Conservation (phyloP, 2,329 filamentous ascomycete genomes). For the Samsoniella hepiali region DNA sequence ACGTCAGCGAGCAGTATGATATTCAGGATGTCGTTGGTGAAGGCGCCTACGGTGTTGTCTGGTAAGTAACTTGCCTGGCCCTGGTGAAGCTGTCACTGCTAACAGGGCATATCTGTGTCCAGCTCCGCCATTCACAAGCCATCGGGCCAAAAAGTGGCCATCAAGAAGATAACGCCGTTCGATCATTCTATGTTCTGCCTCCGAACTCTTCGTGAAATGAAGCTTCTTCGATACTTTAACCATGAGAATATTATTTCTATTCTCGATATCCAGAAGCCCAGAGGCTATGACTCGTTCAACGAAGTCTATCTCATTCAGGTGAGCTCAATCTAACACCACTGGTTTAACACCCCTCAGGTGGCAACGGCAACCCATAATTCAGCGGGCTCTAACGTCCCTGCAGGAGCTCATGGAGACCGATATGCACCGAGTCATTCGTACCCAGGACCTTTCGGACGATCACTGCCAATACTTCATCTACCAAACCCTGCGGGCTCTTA, state of each 20-base stretch:
- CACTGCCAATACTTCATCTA: conserved; percentile 99
- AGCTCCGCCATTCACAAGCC: conserved; percentile 98
- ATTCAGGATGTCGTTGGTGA: conserved; percentile 99
- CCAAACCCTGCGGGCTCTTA: conserved; percentile 93
- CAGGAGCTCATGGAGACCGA: conserved; percentile 99
- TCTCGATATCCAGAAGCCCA: conserved; percentile 96
- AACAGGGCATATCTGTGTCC: conserved; percentile 15
- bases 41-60: conserved; percentile 97
- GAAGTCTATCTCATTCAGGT: conserved; percentile 99
- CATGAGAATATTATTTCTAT: conserved; percentile 99
- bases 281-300: conserved; percentile 92
- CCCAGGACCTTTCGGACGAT: conserved; percentile 96
- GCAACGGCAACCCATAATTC: neutral
- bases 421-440: conserved; percentile 98
- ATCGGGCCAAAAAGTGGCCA: conserved; percentile 95
- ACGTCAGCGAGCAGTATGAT: conserved; percentile 98
- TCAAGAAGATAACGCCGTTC: conserved; percentile 99
- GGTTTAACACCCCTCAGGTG: neutral
- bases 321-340: conserved; percentile 27
- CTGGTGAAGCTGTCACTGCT: conserved; percentile 12
- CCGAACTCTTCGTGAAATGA: conserved; percentile 97
- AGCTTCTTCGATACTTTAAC: conserved; percentile 97
- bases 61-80: conserved; percentile 56
- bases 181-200: conserved; percentile 99
- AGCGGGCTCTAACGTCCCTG: neutral